phyloP scores from a whole-genome alignment of 805 yeast genomes.

The Candida dajiaensis region DNA sequence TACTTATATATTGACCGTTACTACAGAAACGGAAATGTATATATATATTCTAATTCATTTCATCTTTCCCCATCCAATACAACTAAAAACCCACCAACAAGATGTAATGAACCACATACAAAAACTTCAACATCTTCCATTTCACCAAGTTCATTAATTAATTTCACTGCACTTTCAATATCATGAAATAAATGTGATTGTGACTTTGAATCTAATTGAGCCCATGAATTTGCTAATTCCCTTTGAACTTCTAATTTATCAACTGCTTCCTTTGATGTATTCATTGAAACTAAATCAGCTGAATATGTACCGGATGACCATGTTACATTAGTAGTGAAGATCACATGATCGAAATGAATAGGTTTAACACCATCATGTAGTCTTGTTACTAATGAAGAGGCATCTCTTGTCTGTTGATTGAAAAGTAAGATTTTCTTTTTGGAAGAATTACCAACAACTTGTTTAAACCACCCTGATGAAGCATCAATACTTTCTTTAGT shows the following conservation, averaged over 20 bases:
- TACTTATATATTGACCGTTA: no score
- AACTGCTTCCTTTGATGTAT: conserved; percentile 72
- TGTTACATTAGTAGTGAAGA: conserved; percentile 89
- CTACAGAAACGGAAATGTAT: no score
- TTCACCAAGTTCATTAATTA: conserved; percentile 30
- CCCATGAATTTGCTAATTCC: conserved; percentile 67
- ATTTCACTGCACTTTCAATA: conserved; percentile 67
- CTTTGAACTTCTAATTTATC: conserved; percentile 80
- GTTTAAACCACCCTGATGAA: conserved; percentile 75
- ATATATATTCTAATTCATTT: no score
- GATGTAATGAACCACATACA: conserved; percentile 89
- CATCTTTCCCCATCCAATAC: conserved; percentile 51
- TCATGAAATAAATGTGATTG: conserved; percentile 54
- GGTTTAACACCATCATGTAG: conserved; percentile 40
- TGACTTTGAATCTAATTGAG: conserved; percentile 37
- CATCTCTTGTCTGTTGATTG: conserved; percentile 93
- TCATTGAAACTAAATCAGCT: conserved; percentile 79
- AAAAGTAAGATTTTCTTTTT: conserved; percentile 54
- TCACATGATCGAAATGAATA: conserved; percentile 61
- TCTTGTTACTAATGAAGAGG: conserved; percentile 51
- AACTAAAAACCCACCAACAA: conserved; percentile 90
- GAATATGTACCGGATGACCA: conserved; percentile 80
- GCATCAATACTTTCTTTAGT: conserved; percentile 81
- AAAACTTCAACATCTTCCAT: conserved; percentile 54
- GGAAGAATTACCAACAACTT: conserved; percentile 28